Percentiles rank a stretch among this genome's conserved stretches.
phyloP scores from a whole-genome alignment of 192 early-diverging fungal species.

The Chytriomyces confervae region DNA sequence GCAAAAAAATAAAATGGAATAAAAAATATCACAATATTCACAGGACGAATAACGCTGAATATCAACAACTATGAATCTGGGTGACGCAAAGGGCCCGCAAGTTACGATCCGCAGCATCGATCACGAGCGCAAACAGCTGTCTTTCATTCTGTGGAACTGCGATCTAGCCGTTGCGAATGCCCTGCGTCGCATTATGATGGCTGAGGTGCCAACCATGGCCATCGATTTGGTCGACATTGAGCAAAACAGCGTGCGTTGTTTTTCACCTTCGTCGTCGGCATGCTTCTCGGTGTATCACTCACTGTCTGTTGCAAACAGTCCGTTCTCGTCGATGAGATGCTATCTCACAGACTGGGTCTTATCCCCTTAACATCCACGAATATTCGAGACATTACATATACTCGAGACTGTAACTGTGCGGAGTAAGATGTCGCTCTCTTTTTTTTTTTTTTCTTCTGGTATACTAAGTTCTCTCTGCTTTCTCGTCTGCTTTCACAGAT shows the following conservation, averaged over 20 bases:
- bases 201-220: constrained; percentile 97
- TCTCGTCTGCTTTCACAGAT: constrained; percentile 45
- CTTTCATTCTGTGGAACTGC: constrained; percentile 85
- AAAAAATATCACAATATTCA: not conserved
- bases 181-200: constrained; percentile 93
- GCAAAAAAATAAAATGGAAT: constrained; percentile 7
- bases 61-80: not conserved
- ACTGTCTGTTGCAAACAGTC: constrained; percentile 48
- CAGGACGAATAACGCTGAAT: no score
- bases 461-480: constrained; percentile 20
- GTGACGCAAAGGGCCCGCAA: constrained; percentile 19
- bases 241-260: constrained; percentile 69
- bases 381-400: constrained; percentile 81
- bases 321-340: constrained; percentile 93
- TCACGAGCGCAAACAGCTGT: constrained; percentile 59
- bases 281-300: no score
- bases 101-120: constrained; percentile 27
- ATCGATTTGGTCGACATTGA: constrained; percentile 97
- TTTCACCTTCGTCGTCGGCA: not conserved
- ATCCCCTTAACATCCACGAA: constrained; percentile 85
- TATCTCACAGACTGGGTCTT: constrained; percentile 93
- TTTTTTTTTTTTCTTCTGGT: constrained; percentile 48
- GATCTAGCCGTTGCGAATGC: constrained; percentile 93
- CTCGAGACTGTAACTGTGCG: constrained; percentile 61
- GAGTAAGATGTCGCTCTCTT: constrained; percentile 15